Percentiles rank a stretch among this genome's conserved stretches.
Conservation (phyloP, 768 basidiomycete species). For the Rhizopogon roseolus region DNA sequence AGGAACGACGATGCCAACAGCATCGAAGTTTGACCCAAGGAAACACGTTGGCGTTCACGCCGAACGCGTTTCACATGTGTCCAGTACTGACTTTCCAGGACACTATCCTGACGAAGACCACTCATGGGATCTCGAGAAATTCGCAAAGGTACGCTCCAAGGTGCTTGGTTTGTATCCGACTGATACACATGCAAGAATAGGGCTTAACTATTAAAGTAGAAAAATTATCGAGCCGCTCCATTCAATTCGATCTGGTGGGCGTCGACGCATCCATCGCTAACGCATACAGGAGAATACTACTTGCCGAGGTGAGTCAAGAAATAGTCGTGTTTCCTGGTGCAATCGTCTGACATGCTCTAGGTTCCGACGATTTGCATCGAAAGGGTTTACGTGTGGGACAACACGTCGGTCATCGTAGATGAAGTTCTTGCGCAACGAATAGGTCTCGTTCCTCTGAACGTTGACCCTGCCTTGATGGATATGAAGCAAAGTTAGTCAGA, state of each 20-base stretch:
- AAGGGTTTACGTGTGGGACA: slow-evolving; percentile 88
- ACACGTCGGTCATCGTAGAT: slow-evolving; percentile 90
- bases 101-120: slow-evolving; percentile 83
- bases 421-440: slow-evolving; percentile 92
- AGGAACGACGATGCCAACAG: too few relatives aligned
- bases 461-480: slow-evolving; percentile 76
- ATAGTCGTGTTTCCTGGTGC: not conserved
- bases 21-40: slow-evolving; percentile 31
- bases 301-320: slow-evolving; percentile 72
- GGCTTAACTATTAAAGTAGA: slow-evolving; percentile 70
- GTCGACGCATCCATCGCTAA: slow-evolving; percentile 97
- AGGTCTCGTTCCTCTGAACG: slow-evolving; percentile 83
- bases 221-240: slow-evolving; percentile 73
- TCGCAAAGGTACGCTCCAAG: slow-evolving; percentile 60
- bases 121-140: slow-evolving; percentile 73
- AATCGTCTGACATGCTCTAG: slow-evolving; percentile 32
- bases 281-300: slow-evolving; percentile 86
- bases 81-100: slow-evolving; percentile 88
- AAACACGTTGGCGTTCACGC: slow-evolving; percentile 64
- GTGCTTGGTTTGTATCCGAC: not conserved
- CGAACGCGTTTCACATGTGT: slow-evolving; percentile 74
- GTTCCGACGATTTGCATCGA: slow-evolving; percentile 92
- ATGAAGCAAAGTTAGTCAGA: slow-evolving; percentile 37
- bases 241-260: slow-evolving; percentile 94
- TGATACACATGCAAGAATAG: slow-evolving; percentile 37